These are phyloP conservation scores for Gaillardinia entomophila DNA, from an alignment of 805 yeast species.

Conservation along the genomic window DNA sequence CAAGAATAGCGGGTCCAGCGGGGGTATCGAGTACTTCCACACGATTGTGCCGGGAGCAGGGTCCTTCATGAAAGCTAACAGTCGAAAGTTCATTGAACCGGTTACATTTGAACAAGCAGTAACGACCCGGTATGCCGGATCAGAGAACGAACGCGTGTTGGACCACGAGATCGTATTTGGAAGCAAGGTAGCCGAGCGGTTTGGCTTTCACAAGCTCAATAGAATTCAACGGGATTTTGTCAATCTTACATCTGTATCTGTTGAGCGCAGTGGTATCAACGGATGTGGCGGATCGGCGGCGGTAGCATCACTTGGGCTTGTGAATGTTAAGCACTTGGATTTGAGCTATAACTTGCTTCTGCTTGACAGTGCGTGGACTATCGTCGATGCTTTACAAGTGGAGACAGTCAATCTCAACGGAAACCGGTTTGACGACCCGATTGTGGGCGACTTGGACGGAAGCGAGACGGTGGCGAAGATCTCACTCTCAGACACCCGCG, in stretches of 20 bases:
- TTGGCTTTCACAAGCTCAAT: conserved; percentile 59
- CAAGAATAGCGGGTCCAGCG: conserved; percentile 59
- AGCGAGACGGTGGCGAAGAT: not conserved
- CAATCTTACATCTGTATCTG: conserved; percentile 42
- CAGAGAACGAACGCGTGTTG: conserved; percentile 15
- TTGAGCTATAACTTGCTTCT: conserved; percentile 54
- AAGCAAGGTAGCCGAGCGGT: conserved; percentile 50
- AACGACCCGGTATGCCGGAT: conserved; percentile 38
- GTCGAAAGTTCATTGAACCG: conserved; percentile 23
- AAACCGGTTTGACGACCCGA: conserved; percentile 44
- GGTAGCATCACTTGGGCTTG: too few species aligned
- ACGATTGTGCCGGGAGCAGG: conserved; percentile 41
- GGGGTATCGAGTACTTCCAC: conserved; percentile 53
- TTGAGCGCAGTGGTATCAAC: too few species aligned
- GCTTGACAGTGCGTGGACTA: too few species aligned
- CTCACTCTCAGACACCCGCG: not conserved
- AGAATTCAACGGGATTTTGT: conserved; percentile 41
- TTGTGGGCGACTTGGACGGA: too few species aligned
- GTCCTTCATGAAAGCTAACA: conserved; percentile 52
- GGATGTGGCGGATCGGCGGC: too few species aligned
- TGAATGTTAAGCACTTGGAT: conserved; percentile 39
- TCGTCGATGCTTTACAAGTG: too few species aligned
- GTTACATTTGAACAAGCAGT: conserved; percentile 45
- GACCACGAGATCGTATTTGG: conserved; percentile 42
- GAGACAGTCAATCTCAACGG: conserved; percentile 48